Conservation (phyloP, 2,329 filamentous ascomycete species). For the Tolypocladium nubicola region DNA sequence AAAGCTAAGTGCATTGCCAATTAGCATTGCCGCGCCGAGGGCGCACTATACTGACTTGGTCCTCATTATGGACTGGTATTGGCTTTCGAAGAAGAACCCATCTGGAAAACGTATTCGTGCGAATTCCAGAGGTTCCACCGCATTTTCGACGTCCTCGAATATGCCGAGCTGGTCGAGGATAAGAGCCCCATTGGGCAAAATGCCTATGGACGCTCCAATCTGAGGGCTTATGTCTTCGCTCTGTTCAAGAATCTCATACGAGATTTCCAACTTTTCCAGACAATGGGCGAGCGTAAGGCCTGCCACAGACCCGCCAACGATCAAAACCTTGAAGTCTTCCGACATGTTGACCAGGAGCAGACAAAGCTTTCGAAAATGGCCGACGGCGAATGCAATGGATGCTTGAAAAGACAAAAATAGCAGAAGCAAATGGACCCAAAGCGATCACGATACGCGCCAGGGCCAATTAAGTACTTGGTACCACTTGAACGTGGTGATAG, state of each 20-base stretch:
- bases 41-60: slow-evolving; percentile 1
- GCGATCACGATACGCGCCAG: neutral
- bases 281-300: slow-evolving; percentile 23
- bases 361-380: neutral
- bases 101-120: slow-evolving; percentile 4
- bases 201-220: slow-evolving; percentile 35
- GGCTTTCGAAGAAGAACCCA: slow-evolving; percentile 5
- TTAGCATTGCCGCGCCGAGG: neutral
- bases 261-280: slow-evolving; percentile 31
- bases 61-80: slow-evolving; percentile 3
- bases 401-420: neutral
- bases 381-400: neutral
- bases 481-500: neutral
- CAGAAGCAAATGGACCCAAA: no score
- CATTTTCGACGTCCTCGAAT: slow-evolving; percentile 11
- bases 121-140: slow-evolving; percentile 4
- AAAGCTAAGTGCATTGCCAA: slow-evolving; percentile 5
- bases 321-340: slow-evolving; percentile 15
- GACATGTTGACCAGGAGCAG: neutral
- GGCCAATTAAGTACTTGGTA: neutral
- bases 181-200: slow-evolving; percentile 29
- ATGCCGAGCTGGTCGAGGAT: slow-evolving; percentile 37
- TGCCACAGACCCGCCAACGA: slow-evolving; percentile 35
- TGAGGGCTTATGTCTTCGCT: slow-evolving; percentile 29
- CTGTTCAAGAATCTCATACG: slow-evolving; percentile 38